A percentile compares a stretch with the other conserved stretches of the same genome.
phyloP scores from a whole-genome alignment of 345 rosid genomes.

The Brassica nigra region DNA sequence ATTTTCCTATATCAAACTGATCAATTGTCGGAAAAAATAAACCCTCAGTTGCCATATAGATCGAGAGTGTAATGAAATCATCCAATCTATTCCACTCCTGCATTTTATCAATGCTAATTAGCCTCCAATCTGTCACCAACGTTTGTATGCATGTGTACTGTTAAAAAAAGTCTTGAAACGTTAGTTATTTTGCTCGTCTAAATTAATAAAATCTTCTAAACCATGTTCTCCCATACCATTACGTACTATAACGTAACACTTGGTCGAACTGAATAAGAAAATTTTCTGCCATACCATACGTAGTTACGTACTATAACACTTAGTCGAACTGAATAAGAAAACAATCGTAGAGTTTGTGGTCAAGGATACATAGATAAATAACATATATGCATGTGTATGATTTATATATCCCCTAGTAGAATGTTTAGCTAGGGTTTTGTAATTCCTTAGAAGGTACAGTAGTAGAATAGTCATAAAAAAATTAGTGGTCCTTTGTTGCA shows the following conservation, averaged over 20 bases:
- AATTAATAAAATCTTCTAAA: slow-evolving; percentile 11
- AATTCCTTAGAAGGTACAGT: slow-evolving; percentile 23
- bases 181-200: not conserved
- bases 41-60: not conserved
- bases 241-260: slow-evolving; percentile 21
- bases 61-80: not conserved
- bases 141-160: slow-evolving; percentile 16
- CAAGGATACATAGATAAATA: slow-evolving; percentile 1
- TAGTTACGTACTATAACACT: slow-evolving; percentile 18
- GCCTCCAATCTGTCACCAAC: not conserved
- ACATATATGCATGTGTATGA: not conserved
- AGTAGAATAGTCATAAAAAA: slow-evolving; percentile 30
- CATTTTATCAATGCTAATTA: not conserved
- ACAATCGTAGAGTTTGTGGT: slow-evolving; percentile 16
- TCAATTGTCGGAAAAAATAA: slow-evolving; percentile 6
- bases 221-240: not conserved
- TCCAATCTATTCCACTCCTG: not conserved
- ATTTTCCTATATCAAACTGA: slow-evolving; percentile 7
- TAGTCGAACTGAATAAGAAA: slow-evolving; percentile 13
- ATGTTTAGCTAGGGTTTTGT: slow-evolving; percentile 30
- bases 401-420: slow-evolving; percentile 25
- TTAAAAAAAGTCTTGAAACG: not conserved
- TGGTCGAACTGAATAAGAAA: slow-evolving; percentile 13
- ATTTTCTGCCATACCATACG: not conserved
- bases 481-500: slow-evolving; percentile 35